Conservation (phyloP, 139 green algal genomes). For the Trebouxia sp. region DNA sequence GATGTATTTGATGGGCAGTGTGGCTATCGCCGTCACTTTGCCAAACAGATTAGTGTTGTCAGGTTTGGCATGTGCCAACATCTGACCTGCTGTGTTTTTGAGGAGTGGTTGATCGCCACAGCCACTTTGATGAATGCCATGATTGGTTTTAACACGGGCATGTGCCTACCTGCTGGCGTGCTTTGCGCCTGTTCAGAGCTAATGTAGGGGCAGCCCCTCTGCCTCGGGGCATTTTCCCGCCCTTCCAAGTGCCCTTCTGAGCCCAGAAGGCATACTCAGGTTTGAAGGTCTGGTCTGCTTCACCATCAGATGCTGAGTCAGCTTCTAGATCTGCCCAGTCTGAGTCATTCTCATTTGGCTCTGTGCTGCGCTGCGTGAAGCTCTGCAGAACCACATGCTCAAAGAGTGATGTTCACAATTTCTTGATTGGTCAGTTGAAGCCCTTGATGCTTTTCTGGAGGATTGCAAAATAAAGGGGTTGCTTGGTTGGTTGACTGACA, state of each 20-base stretch:
- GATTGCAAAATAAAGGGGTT: no score
- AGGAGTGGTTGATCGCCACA: no score
- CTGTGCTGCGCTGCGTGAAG: conserved; percentile 21
- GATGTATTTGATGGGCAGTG: no score
- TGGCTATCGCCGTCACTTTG: no score
- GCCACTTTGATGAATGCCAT: no score
- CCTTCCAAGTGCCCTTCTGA: conserved; percentile 32
- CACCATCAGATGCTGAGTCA: conserved; percentile 5
- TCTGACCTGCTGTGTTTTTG: no score
- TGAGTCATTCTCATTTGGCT: conserved; percentile 34
- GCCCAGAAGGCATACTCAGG: conserved; percentile 33
- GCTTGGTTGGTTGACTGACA: no score
- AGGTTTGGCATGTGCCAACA: no score
- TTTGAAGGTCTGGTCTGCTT: conserved; percentile 28
- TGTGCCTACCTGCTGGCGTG: not conserved
- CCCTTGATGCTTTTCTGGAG: no score
- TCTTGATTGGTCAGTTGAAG: no score
- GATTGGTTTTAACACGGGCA: not conserved
- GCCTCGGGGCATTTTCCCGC: conserved; percentile 3
- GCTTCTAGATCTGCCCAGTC: conserved; percentile 14
- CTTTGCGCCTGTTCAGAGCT: conserved; percentile 9
- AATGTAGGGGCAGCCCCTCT: conserved; percentile 3
- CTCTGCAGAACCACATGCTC: conserved; percentile 9
- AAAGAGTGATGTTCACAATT: no score
- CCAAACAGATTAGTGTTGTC: no score